A percentile compares a stretch with the other conserved stretches of the same genome.
These are phyloP conservation scores for Podaxis sp. DNA, from an alignment of 768 basidiomycete genomes.

Conservation along the genomic window DNA sequence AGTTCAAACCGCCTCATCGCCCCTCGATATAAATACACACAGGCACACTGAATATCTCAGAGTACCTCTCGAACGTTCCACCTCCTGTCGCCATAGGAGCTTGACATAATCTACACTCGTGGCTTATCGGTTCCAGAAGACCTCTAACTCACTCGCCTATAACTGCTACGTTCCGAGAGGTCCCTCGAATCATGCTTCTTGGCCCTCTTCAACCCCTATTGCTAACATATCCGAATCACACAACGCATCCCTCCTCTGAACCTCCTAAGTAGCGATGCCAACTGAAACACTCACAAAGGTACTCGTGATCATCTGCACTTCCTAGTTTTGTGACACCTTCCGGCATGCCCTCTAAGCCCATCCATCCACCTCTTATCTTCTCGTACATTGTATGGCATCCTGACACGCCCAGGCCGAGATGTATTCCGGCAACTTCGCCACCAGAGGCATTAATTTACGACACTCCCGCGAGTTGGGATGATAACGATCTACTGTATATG, in stretches of 20 bases:
- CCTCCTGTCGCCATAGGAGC: too few relatives aligned
- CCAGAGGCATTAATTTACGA: background rate
- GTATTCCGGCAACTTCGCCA: background rate
- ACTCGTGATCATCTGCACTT: background rate
- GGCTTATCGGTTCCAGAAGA: too few relatives aligned
- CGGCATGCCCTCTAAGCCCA: background rate
- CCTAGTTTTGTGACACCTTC: background rate
- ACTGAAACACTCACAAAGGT: background rate
- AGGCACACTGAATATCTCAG: background rate
- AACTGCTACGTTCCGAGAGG: too few relatives aligned
- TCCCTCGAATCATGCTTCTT: too few relatives aligned
- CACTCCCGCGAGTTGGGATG: background rate
- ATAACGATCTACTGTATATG: too few relatives aligned
- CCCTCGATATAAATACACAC: background rate
- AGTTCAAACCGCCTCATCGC: background rate
- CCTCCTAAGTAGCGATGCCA: background rate
- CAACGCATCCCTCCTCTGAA: background rate
- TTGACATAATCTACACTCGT: too few relatives aligned
- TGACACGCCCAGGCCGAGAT: background rate
- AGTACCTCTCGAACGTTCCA: too few relatives aligned
- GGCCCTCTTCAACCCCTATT: too few relatives aligned
- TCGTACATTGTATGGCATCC: too few relatives aligned
- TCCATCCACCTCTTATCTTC: conserved; percentile 1
- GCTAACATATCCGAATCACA: too few relatives aligned
- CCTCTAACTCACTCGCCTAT: too few relatives aligned